Evolutionary conservation across 208 protist genomes (phyloP).

Genomic region (Trichomonas gallinae): DNA sequence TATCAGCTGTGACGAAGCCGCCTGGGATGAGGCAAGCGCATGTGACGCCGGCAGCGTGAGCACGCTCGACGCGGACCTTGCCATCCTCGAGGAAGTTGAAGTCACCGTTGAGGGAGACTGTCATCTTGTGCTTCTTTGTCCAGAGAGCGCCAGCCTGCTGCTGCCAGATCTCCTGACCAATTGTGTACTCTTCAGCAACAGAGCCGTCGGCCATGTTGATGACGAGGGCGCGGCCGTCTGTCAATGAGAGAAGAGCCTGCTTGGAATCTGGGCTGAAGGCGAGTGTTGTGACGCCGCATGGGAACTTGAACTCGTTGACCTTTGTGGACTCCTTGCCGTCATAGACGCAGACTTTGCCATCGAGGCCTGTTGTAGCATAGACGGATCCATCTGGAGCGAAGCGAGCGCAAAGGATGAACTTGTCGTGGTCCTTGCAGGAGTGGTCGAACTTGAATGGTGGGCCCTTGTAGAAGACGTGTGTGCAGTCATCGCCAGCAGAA

Average conservation of each 20-base stretch:
- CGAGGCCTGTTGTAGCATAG: background rate
- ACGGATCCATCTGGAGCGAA: conserved; percentile 13
- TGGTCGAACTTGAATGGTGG: conserved; percentile 19
- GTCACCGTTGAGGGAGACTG: background rate
- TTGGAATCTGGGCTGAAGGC: background rate
- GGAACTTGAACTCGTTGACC: background rate
- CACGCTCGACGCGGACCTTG: background rate
- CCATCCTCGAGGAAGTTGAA: conserved; percentile 9
- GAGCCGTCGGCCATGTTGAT: background rate
- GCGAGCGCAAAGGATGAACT: conserved; percentile 1
- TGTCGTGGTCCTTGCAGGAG: background rate
- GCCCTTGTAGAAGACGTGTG: conserved; percentile 6
- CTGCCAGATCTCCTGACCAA: background rate
- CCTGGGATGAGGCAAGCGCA: background rate
- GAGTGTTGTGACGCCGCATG: background rate
- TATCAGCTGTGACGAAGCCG: background rate
- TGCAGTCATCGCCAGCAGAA: background rate
- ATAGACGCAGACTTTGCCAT: background rate
- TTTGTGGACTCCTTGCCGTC: background rate
- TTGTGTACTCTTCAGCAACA: background rate
- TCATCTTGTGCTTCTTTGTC: background rate
- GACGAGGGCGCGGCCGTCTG: background rate
- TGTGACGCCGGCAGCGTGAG: background rate
- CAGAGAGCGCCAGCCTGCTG: background rate
- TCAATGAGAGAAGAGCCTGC: background rate